phyloP scores from a whole-genome alignment of 495 filamentous ascomycete genomes.

The Friedmanniomyces endolithicus region DNA sequence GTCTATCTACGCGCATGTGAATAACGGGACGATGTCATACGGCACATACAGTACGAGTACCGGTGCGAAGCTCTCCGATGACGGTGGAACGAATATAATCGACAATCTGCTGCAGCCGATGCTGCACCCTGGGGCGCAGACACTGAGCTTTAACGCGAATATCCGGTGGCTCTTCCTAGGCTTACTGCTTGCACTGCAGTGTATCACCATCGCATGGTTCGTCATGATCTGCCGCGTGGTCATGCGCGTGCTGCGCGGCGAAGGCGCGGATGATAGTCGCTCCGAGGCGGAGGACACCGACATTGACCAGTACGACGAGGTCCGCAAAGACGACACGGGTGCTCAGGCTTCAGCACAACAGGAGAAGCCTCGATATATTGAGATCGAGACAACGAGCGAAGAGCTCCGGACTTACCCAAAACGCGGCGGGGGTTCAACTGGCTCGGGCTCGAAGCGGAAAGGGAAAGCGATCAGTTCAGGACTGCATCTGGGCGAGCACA shows the following conservation, averaged over 20 bases:
- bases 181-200: slow-evolving; percentile 65
- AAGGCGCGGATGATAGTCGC: slow-evolving; percentile 71
- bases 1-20: slow-evolving; percentile 63
- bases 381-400: slow-evolving; percentile 13
- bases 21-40: slow-evolving; percentile 41
- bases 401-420: background rate
- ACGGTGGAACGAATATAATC: slow-evolving; percentile 45
- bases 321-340: no score
- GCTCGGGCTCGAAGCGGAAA: slow-evolving; percentile 3
- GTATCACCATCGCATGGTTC: slow-evolving; percentile 78
- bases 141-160: slow-evolving; percentile 60
- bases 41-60: slow-evolving; percentile 53
- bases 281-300: slow-evolving; percentile 75
- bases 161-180: slow-evolving; percentile 65
- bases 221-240: slow-evolving; percentile 74
- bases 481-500: slow-evolving; percentile 17
- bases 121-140: slow-evolving; percentile 45
- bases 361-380: slow-evolving; percentile 13
- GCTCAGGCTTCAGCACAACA: background rate
- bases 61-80: slow-evolving; percentile 40
- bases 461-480: slow-evolving; percentile 12
- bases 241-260: slow-evolving; percentile 57
- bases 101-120: slow-evolving; percentile 59
- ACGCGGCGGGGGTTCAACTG: background rate
- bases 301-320: slow-evolving; percentile 43